Base-by-base conservation (phyloP, 164 flowering plant genomes). In the Aristolochia californica region DNA sequence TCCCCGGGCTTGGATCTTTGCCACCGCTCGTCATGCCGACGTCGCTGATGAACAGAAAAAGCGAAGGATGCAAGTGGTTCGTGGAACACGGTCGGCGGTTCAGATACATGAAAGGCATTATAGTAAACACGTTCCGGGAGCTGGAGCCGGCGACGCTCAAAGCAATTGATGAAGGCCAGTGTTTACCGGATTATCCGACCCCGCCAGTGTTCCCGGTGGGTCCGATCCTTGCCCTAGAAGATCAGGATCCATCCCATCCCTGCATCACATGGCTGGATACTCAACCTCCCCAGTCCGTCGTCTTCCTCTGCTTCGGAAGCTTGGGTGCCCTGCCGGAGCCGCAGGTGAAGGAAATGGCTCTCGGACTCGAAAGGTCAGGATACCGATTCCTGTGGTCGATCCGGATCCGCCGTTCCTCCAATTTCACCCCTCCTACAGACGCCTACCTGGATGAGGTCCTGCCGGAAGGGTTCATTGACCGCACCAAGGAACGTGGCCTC, bases 341-440 rank as follows among this genome's bases (percentile, higher is more conserved):
- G 2, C 79, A 75, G 43, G 48, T 70, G n/a, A 59, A n/a, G 17
- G 73, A 66, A 57, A 62, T 70, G 5, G 59, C 59, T 1, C n/a
- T 17, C 5, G 66, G 66, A 7, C 47, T 63, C 3, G 60, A 63
- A 45, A 12, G 15, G 21, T 54, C 59, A 14, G 58, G 47, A 13
- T 53, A 45, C 30, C 45, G 27, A 14, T 54, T 55, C 45, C n/a
- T 56, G 7, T 56, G 60, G 60, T 56, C 47, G 13, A 8, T 55
- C 30, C 55, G 60, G 16, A 17, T 22, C 43, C 52, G n/a, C 2
- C n/a, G 48, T 7, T 17, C 22, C 4, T 43, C 22, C 22, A 17
- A 21, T 5, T 14, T 0, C 18, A 20, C n/a, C 5, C 51, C 43
- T 4, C 58, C 51, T 3, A 1, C 13, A 0, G 60, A 63, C 13